Evolutionary conservation across 257 asterid genomes (phyloP).

Genomic region (Oldenlandia corymbosa): DNA sequence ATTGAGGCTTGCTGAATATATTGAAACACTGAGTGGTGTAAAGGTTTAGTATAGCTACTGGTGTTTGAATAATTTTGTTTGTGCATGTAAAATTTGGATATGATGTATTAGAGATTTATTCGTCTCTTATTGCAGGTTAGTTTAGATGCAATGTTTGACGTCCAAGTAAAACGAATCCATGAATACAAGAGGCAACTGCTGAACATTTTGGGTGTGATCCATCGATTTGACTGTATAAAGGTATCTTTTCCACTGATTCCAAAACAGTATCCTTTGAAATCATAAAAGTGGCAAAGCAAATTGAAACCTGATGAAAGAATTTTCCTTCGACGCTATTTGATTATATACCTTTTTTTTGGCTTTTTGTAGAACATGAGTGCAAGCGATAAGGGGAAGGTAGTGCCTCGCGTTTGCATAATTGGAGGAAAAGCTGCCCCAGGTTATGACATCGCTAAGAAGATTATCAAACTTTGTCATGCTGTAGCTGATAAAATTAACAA

Average conservation of each 20-base stretch:
- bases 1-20: constrained; percentile 48
- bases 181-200: constrained; percentile 48
- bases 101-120: background rate
- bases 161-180: constrained; percentile 48
- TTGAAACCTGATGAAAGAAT: background rate
- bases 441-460: constrained; percentile 49
- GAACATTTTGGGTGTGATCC: constrained; percentile 42
- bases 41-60: constrained; percentile 28
- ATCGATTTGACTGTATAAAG: constrained; percentile 52
- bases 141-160: constrained; percentile 47
- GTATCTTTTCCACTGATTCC: constrained; percentile 16
- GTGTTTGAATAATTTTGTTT: background rate
- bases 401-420: constrained; percentile 48
- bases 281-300: background rate
- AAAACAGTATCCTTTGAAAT: background rate
- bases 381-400: constrained; percentile 37
- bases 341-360: background rate
- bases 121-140: constrained; percentile 34
- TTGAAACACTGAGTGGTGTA: constrained; percentile 39
- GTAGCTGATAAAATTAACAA: constrained; percentile 44
- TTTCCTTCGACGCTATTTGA: background rate
- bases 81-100: background rate
- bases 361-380: constrained; percentile 37
- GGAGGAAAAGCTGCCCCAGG: constrained; percentile 64
- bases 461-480: constrained; percentile 49